These are phyloP conservation scores for Clavispora vitiphila DNA, from an alignment of 805 yeast genomes.

Conservation along the genomic window DNA sequence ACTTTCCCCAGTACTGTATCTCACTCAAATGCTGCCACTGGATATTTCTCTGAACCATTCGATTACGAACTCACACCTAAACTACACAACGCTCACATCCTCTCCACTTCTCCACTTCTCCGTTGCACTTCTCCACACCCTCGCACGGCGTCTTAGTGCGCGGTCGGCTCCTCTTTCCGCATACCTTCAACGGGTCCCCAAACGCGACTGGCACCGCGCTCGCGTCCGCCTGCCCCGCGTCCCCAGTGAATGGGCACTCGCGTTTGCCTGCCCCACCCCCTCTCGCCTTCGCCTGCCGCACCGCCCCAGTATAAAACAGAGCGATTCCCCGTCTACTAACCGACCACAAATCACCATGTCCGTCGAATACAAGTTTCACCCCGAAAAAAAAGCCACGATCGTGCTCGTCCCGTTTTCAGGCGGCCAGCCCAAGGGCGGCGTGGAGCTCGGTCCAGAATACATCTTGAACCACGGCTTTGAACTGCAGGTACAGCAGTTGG, in stretches of 20 bases:
- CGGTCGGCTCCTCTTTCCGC: no score
- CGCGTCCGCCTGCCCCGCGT: conserved; percentile 1
- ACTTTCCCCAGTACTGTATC: no score
- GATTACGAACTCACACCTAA: no score
- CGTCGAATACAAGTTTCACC: conserved; percentile 50
- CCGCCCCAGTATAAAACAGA: neutral
- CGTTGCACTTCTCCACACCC: no score
- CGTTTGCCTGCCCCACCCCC: conserved; percentile 1
- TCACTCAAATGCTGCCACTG: no score
- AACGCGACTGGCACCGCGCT: conserved; percentile 1
- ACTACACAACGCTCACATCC: no score
- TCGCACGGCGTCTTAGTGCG: no score
- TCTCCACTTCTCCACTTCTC: no score
- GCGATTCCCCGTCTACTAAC: neutral
- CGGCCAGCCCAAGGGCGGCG: conserved; percentile 93
- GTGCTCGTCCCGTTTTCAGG: conserved; percentile 92
- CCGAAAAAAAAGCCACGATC: conserved; percentile 55
- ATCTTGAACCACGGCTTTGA: conserved; percentile 68
- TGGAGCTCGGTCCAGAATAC: conserved; percentile 88
- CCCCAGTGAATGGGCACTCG: neutral
- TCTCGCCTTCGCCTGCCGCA: conserved; percentile 1
- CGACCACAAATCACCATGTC: conserved; percentile 6
- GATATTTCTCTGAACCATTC: no score
- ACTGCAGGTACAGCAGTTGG: conserved; percentile 56
- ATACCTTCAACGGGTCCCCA: no score